Percentiles rank a stretch among this genome's conserved stretches.
These are phyloP conservation scores for Metschnikowia hibisci DNA, from an alignment of 805 yeast species.

Conservation along the genomic window DNA sequence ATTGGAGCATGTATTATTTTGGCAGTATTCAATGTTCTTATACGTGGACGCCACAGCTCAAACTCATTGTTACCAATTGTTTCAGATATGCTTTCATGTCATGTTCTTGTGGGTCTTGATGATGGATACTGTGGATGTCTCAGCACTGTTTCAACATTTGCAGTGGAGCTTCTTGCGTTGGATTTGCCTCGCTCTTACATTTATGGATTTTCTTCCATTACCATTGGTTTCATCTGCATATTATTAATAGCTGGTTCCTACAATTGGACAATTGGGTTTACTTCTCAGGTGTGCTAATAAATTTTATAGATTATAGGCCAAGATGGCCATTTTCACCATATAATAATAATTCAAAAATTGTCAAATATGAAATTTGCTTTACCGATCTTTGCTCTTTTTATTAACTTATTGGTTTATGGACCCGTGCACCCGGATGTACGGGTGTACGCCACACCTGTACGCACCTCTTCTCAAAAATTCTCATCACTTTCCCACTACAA, in stretches of 20 bases:
- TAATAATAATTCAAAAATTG: too few species aligned
- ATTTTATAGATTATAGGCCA: neutral
- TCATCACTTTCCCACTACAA: neutral
- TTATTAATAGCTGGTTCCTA: conserved; percentile 68
- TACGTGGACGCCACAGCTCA: conserved; percentile 37
- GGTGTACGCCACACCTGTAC: too few species aligned
- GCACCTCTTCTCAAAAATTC: neutral
- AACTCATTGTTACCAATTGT: conserved; percentile 25
- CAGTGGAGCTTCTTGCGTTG: conserved; percentile 53
- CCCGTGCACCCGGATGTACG: conserved; percentile 1
- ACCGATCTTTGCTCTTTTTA: too few species aligned
- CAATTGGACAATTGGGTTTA: conserved; percentile 58
- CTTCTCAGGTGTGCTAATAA: conserved; percentile 21
- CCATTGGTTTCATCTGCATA: conserved; percentile 44
- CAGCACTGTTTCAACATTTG: conserved; percentile 75
- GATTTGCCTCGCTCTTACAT: conserved; percentile 34
- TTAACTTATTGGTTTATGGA: neutral
- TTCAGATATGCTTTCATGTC: conserved; percentile 38
- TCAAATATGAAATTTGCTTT: too few species aligned
- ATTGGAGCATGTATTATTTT: conserved; percentile 43
- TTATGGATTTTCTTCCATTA: conserved; percentile 51
- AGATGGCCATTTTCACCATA: too few species aligned
- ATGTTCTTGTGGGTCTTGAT: conserved; percentile 49
- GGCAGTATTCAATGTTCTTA: conserved; percentile 40
- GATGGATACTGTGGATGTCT: conserved; percentile 71